These are phyloP conservation scores for Pleurotus giganteus DNA, from an alignment of 768 basidiomycete genomes.

Conservation along the genomic window DNA sequence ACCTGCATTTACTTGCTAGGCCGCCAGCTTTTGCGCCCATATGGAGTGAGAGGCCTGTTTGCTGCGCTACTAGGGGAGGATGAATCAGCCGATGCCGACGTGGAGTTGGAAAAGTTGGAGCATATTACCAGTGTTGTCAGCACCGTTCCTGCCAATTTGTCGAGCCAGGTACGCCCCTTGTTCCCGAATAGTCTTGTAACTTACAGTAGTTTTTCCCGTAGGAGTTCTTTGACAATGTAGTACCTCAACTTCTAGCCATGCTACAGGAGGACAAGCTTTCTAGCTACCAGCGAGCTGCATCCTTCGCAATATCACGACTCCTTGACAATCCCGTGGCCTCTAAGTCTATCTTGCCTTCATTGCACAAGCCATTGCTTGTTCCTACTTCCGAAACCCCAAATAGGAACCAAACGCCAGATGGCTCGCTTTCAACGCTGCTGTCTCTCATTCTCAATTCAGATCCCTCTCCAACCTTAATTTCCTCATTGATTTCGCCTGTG, in stretches of 20 bases:
- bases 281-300: constrained; percentile 56
- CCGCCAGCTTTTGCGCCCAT: constrained; percentile 65
- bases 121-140: constrained; percentile 64
- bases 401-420: constrained; percentile 26
- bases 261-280: constrained; percentile 41
- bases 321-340: constrained; percentile 39
- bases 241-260: constrained; percentile 54
- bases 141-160: constrained; percentile 56
- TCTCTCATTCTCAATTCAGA: constrained; percentile 72
- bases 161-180: constrained; percentile 45
- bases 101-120: constrained; percentile 68
- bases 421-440: constrained; percentile 49
- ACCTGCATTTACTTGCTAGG: constrained; percentile 64
- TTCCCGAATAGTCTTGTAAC: not conserved
- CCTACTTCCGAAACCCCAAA: not conserved
- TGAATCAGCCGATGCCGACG: constrained; percentile 45
- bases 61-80: constrained; percentile 68
- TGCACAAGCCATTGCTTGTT: constrained; percentile 53
- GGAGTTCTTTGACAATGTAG: constrained; percentile 59
- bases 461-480: constrained; percentile 69
- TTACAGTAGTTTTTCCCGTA: constrained; percentile 23
- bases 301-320: constrained; percentile 69
- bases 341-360: constrained; percentile 37
- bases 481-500: constrained; percentile 65
- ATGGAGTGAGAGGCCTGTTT: constrained; percentile 69